These are phyloP conservation scores for Saussurea involucrata DNA, from an alignment of 129 eudicot genomes.

Conservation along the genomic window DNA sequence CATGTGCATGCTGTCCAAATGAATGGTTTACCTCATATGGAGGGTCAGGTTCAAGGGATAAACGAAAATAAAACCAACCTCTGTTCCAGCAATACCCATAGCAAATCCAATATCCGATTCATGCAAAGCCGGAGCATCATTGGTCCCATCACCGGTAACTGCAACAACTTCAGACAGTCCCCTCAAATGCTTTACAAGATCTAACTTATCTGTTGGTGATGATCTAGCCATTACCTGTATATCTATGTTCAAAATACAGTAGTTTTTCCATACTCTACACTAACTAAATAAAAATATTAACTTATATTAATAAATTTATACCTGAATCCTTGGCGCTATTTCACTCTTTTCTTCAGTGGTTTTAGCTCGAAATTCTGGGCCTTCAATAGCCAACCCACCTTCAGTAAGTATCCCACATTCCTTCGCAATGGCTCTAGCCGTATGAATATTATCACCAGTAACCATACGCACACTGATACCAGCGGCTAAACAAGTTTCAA, in stretches of 20 bases:
- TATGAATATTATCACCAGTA: slow-evolving; percentile 90
- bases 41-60: too few species aligned
- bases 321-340: slow-evolving; percentile 73
- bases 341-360: slow-evolving; percentile 41
- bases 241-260: slow-evolving; percentile 4
- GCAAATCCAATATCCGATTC: slow-evolving; percentile 98
- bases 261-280: background rate
- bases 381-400: slow-evolving; percentile 73
- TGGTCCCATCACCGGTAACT: slow-evolving; percentile 97
- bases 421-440: slow-evolving; percentile 91
- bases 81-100: slow-evolving; percentile 98
- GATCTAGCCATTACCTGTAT: slow-evolving; percentile 97
- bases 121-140: slow-evolving; percentile 96
- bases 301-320: slow-evolving; percentile 10
- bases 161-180: slow-evolving; percentile 71
- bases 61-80: slow-evolving; percentile 42
- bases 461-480: slow-evolving; percentile 95
- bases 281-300: background rate
- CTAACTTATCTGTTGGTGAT: slow-evolving; percentile 81
- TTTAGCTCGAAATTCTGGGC: slow-evolving; percentile 68
- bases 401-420: slow-evolving; percentile 85
- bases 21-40: too few species aligned
- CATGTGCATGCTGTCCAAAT: too few species aligned
- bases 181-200: slow-evolving; percentile 60
- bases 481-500: slow-evolving; percentile 67